phyloP scores from a whole-genome alignment of 352 stramenopile genomes.

The Phytophthora colocasiae region DNA sequence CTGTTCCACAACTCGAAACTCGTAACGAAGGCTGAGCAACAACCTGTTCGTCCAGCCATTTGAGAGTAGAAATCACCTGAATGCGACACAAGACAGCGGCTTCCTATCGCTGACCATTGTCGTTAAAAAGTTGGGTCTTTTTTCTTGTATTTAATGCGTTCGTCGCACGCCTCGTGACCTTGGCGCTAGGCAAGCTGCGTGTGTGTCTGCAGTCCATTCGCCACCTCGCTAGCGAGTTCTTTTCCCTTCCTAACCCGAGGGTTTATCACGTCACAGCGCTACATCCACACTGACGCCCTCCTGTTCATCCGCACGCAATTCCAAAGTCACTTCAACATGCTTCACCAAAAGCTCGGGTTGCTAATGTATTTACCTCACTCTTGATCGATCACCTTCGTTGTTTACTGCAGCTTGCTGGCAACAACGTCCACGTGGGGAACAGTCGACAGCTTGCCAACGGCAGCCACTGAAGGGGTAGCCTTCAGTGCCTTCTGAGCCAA shows the following conservation, averaged over 20 bases:
- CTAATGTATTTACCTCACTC: slow-evolving; percentile 46
- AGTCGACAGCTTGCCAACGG: slow-evolving; percentile 72
- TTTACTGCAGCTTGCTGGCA: slow-evolving; percentile 84
- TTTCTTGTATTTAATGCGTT: slow-evolving; percentile 41
- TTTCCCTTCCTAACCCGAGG: slow-evolving; percentile 19
- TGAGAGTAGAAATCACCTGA: slow-evolving; percentile 5
- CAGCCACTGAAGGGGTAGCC: slow-evolving; percentile 76
- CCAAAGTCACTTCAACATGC: slow-evolving; percentile 36
- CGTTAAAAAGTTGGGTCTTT: slow-evolving; percentile 41
- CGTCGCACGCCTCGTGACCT: slow-evolving; percentile 23
- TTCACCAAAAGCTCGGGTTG: slow-evolving; percentile 31
- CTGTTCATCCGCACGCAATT: slow-evolving; percentile 27
- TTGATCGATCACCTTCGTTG: slow-evolving; percentile 32
- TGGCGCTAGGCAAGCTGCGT: slow-evolving; percentile 16
- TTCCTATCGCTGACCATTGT: slow-evolving; percentile 16
- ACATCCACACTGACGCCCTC: slow-evolving; percentile 25
- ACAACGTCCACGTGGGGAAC: slow-evolving; percentile 81
- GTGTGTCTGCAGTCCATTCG: slow-evolving; percentile 20
- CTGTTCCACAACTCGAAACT: slow-evolving; percentile 39
- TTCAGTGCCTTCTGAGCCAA: slow-evolving; percentile 80
- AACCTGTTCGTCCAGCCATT: slow-evolving; percentile 5
- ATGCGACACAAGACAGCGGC: slow-evolving; percentile 10
- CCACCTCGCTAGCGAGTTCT: slow-evolving; percentile 10
- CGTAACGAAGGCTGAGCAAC: slow-evolving; percentile 90
- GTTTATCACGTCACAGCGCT: slow-evolving; percentile 25